Percentiles rank a stretch among this genome's conserved stretches.
These are phyloP conservation scores for Bipolaris gigantea DNA, from an alignment of 2,329 filamentous ascomycete genomes.

Conservation along the genomic window DNA sequence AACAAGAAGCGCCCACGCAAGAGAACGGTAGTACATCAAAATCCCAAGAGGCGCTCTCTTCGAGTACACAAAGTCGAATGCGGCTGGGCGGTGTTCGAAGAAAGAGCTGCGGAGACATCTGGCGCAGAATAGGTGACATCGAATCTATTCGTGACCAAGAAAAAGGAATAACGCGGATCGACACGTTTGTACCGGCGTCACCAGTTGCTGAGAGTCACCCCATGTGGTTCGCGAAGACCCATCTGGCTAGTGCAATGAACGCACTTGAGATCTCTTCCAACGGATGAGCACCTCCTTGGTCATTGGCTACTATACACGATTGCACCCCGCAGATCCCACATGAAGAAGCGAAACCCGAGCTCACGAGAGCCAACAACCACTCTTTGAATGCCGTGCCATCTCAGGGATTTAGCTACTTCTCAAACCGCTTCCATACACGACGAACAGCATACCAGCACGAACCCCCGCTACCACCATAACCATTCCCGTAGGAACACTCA, in stretches of 20 bases:
- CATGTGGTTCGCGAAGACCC: not conserved
- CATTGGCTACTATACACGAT: too few relatives aligned
- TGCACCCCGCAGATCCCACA: too few relatives aligned
- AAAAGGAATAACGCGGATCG: not conserved
- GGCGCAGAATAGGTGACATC: not conserved
- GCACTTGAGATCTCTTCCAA: not conserved
- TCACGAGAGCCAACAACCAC: too few relatives aligned
- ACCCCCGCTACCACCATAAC: too few relatives aligned
- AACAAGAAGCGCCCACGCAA: not conserved
- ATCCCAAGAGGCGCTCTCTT: not conserved
- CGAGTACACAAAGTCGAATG: not conserved
- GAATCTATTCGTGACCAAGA: not conserved
- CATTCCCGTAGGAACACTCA: too few relatives aligned
- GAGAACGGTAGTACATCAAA: not conserved
- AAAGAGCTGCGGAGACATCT: slow-evolving; percentile 3
- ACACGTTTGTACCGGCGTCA: not conserved
- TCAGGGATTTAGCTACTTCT: too few relatives aligned
- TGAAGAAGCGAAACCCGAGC: too few relatives aligned
- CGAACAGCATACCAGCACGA: too few relatives aligned
- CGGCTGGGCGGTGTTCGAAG: not conserved
- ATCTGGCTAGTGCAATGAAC: not conserved
- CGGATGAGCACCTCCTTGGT: not conserved
- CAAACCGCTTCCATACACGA: too few relatives aligned
- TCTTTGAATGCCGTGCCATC: too few relatives aligned
- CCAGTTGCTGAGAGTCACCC: not conserved